phyloP scores from a whole-genome alignment of 495 filamentous ascomycete genomes.

The Lichina pygmaea region DNA sequence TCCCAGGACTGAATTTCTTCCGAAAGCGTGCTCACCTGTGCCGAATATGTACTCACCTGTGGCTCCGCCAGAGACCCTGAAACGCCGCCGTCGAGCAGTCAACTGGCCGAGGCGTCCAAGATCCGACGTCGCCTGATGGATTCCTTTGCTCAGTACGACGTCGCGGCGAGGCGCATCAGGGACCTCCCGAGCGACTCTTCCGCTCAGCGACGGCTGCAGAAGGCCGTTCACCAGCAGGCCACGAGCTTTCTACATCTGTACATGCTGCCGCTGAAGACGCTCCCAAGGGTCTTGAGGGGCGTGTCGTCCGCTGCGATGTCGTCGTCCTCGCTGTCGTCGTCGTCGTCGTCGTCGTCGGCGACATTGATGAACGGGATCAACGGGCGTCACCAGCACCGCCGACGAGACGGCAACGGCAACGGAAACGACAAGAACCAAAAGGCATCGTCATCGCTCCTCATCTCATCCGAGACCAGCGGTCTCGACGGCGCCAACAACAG shows the following conservation, averaged over 20 bases:
- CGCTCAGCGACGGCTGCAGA: constrained; percentile 54
- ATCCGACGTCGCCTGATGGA: constrained; percentile 78
- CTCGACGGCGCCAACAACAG: constrained; percentile 10
- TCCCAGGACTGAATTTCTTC: constrained; percentile 8
- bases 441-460: neutral
- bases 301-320: neutral
- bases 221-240: constrained; percentile 59
- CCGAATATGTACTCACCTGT: constrained; percentile 1
- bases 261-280: constrained; percentile 70
- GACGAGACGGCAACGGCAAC: no score
- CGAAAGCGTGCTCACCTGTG: neutral
- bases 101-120: constrained; percentile 71
- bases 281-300: constrained; percentile 50
- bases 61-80: constrained; percentile 26
- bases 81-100: constrained; percentile 41
- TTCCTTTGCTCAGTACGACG: constrained; percentile 71
- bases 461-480: constrained; percentile 8
- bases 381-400: neutral
- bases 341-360: neutral
- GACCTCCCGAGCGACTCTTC: constrained; percentile 46
- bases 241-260: constrained; percentile 70
- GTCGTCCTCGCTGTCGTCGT: neutral
- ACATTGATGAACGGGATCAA: neutral
- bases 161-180: constrained; percentile 57
- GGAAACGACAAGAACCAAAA: no score